A percentile compares a stretch with the other conserved stretches of the same genome.
Evolutionary conservation across 805 yeast species (phyloP).

Genomic region (Saccharomycopsis synnaedendra): DNA sequence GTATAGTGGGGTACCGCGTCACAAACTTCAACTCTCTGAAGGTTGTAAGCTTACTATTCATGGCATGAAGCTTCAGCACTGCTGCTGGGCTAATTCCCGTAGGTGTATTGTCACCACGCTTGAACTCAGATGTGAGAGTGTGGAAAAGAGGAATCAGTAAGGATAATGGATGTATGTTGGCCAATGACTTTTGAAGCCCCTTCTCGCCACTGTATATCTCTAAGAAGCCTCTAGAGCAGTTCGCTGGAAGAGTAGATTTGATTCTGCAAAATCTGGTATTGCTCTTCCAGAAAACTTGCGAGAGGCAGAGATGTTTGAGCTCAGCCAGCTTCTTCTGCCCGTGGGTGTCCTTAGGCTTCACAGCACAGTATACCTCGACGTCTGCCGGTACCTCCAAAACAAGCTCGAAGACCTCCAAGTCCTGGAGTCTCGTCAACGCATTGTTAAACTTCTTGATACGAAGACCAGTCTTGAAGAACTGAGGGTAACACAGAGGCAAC

Average conservation of each 20-base stretch:
- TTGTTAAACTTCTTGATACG: slow-evolving; percentile 61
- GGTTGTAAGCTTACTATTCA: background rate
- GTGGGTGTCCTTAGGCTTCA: slow-evolving; percentile 33
- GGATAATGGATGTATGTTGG: slow-evolving; percentile 56
- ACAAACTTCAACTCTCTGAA: slow-evolving; percentile 57
- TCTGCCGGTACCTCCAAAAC: slow-evolving; percentile 61
- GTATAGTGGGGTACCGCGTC: slow-evolving; percentile 60
- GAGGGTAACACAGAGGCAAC: slow-evolving; percentile 80
- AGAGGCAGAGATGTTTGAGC: slow-evolving; percentile 44
- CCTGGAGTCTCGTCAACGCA: slow-evolving; percentile 60
- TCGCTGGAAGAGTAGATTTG: slow-evolving; percentile 71
- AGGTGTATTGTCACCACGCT: background rate
- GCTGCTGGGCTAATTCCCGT: background rate
- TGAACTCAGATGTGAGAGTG: slow-evolving; percentile 17
- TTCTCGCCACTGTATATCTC: slow-evolving; percentile 63
- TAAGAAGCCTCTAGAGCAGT: slow-evolving; percentile 56
- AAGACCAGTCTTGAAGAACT: slow-evolving; percentile 51
- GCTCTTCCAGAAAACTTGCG: slow-evolving; percentile 71
- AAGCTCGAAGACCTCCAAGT: slow-evolving; percentile 70
- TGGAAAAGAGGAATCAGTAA: slow-evolving; percentile 69
- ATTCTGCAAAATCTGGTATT: slow-evolving; percentile 57
- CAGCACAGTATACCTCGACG: slow-evolving; percentile 53
- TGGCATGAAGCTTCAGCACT: background rate
- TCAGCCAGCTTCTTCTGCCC: background rate
- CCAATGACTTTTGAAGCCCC: slow-evolving; percentile 45